Evolutionary conservation across 2,329 filamentous ascomycete species (phyloP).

Genomic region (Plenodomus biglobosus): DNA sequence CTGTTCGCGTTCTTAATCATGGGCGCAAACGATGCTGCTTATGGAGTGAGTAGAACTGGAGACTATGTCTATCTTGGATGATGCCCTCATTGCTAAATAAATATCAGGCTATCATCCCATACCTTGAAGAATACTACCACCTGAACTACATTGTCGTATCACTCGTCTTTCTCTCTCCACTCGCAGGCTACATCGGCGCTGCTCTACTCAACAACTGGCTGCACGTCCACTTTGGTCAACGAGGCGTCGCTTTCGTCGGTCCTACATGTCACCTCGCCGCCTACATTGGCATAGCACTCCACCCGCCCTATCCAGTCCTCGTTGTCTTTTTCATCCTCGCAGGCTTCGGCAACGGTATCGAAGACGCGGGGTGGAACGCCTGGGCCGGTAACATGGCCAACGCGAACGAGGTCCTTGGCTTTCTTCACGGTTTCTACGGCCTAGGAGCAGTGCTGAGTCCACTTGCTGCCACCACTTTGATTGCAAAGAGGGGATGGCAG

Average conservation of each 20-base stretch:
- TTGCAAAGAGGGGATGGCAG: constrained; percentile 58
- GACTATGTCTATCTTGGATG: background rate
- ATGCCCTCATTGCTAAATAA: too few relatives aligned
- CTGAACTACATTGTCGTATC: constrained; percentile 64
- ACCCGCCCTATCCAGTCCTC: constrained; percentile 67
- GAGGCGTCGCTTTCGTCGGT: constrained; percentile 68
- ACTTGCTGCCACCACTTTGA: constrained; percentile 68
- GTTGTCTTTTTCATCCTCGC: constrained; percentile 64
- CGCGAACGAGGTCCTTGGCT: constrained; percentile 70
- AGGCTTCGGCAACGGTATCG: constrained; percentile 69
- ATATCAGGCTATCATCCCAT: constrained; percentile 11
- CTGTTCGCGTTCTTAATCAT: constrained; percentile 63
- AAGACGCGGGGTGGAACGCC: constrained; percentile 61
- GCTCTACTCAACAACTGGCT: constrained; percentile 64
- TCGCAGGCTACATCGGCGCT: constrained; percentile 63
- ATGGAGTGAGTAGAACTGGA: constrained; percentile 53
- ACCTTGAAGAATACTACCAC: constrained; percentile 62
- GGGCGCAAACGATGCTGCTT: constrained; percentile 67
- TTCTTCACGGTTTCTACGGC: constrained; percentile 70
- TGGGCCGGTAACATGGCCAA: constrained; percentile 69
- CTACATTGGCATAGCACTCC: constrained; percentile 64
- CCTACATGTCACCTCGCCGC: constrained; percentile 63
- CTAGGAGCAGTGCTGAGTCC: constrained; percentile 68
- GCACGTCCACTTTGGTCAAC: constrained; percentile 65
- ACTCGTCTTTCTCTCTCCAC: constrained; percentile 65